Conservation (phyloP, 768 basidiomycete genomes). For the Nevesoporus exiguus region DNA sequence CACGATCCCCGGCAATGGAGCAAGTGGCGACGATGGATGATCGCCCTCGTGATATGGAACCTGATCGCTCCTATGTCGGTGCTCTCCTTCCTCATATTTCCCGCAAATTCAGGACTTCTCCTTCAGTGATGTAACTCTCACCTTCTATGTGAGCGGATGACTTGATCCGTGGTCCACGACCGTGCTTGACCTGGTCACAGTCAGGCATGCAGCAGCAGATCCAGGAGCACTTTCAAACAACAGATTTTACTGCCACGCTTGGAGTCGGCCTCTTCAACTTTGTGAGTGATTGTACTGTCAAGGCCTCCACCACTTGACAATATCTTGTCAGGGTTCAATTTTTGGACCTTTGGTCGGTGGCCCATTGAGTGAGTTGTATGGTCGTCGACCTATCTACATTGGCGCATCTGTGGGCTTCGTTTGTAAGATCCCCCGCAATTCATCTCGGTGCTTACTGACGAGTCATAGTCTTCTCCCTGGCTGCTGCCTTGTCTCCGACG, state of each 20-base stretch:
- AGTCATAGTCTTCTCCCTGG: constrained; percentile 19
- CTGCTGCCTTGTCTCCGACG: constrained; percentile 17
- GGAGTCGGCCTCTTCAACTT: constrained; percentile 24
- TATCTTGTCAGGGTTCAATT: constrained; percentile 12
- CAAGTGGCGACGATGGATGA: constrained; percentile 20
- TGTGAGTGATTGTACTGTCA: not conserved
- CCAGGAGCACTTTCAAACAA: constrained; percentile 20
- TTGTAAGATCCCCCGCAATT: constrained; percentile 1
- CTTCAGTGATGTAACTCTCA: constrained; percentile 20
- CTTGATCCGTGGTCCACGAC: not conserved
- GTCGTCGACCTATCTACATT: constrained; percentile 21
- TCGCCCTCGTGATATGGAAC: constrained; percentile 26
- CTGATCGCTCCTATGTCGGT: constrained; percentile 26
- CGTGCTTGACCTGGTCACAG: constrained; percentile 6
- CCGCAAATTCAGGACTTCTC: constrained; percentile 1
- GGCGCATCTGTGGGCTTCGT: constrained; percentile 19
- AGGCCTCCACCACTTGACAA: not conserved
- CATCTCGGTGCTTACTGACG: not conserved
- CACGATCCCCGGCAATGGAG: constrained; percentile 25
- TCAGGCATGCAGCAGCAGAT: constrained; percentile 28
- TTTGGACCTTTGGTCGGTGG: constrained; percentile 23
- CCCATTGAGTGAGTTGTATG: constrained; percentile 24
- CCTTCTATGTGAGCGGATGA: constrained; percentile 23
- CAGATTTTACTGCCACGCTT: constrained; percentile 14
- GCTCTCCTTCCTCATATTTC: not conserved